Conservation (phyloP, 2,329 filamentous ascomycete species). For the Penicillium oxalicum region DNA sequence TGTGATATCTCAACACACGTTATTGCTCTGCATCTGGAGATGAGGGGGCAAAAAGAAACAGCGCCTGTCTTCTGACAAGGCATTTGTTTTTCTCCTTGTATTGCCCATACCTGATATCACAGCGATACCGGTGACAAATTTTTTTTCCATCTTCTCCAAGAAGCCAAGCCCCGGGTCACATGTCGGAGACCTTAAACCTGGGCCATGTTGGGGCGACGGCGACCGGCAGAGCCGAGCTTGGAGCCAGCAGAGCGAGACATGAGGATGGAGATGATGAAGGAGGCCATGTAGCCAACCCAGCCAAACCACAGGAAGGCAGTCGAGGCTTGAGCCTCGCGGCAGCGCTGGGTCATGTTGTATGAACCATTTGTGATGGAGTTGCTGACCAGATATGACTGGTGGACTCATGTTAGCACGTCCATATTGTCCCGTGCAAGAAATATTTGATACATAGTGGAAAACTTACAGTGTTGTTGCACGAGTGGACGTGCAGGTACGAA, state of each 20-base stretch:
- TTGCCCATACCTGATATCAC: too few species aligned
- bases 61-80: too few species aligned
- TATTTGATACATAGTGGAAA: background rate
- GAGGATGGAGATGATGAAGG: conserved; percentile 37
- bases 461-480: conserved; percentile 44
- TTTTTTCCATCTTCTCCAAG: too few species aligned
- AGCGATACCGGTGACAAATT: too few species aligned
- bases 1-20: too few species aligned
- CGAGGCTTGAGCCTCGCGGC: conserved; percentile 47
- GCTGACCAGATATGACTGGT: conserved; percentile 34
- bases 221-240: conserved; percentile 31
- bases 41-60: too few species aligned
- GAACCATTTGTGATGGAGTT: conserved; percentile 45
- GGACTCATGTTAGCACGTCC: background rate
- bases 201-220: conserved; percentile 39
- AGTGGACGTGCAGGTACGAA: conserved; percentile 40
- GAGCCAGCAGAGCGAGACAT: conserved; percentile 28
- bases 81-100: too few species aligned
- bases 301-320: conserved; percentile 49
- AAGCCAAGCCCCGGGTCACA: too few species aligned
- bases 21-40: too few species aligned
- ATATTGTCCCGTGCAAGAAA: background rate
- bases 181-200: conserved; percentile 34
- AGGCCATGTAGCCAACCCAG: conserved; percentile 41
- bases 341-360: conserved; percentile 34